Evolutionary conservation across 2,329 filamentous ascomycete species (phyloP).

Genomic region (Alternaria arborescens): DNA sequence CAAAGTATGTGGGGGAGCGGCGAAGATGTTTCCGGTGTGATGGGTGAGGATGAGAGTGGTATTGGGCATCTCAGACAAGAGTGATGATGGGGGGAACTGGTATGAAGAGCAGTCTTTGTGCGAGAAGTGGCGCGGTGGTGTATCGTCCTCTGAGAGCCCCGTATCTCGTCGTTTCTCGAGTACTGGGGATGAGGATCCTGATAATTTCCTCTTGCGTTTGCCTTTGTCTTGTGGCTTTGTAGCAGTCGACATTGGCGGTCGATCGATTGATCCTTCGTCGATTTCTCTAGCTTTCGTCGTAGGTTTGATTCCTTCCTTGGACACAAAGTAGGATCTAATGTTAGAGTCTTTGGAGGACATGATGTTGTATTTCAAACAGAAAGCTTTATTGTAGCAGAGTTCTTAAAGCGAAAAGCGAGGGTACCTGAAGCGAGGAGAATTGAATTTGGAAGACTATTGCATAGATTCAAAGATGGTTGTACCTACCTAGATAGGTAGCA

Average conservation of each 20-base stretch:
- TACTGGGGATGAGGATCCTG: not conserved
- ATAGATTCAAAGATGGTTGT: not conserved
- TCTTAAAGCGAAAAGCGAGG: not conserved
- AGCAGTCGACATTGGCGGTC: not conserved
- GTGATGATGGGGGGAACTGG: not conserved
- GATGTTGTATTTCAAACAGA: not conserved
- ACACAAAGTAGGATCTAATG: conserved; percentile 10
- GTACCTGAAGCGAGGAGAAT: not conserved
- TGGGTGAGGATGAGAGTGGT: conserved; percentile 25
- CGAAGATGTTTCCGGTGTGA: conserved; percentile 61
- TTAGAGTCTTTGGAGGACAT: not conserved
- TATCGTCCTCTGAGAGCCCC: not conserved
- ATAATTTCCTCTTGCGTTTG: conserved; percentile 6
- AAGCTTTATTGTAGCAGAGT: not conserved
- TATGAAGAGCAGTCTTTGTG: conserved; percentile 16
- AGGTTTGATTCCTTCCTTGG: not conserved
- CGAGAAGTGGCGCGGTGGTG: conserved; percentile 13
- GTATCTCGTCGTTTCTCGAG: conserved; percentile 9
- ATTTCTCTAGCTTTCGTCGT: not conserved
- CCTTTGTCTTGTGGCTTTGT: not conserved
- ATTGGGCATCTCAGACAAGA: not conserved
- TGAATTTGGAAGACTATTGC: not conserved
- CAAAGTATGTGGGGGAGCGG: conserved; percentile 59
- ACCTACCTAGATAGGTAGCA: not conserved
- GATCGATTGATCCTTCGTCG: not conserved